Conservation (phyloP, 2,329 filamentous ascomycete species). For the Dothistroma septosporum region DNA sequence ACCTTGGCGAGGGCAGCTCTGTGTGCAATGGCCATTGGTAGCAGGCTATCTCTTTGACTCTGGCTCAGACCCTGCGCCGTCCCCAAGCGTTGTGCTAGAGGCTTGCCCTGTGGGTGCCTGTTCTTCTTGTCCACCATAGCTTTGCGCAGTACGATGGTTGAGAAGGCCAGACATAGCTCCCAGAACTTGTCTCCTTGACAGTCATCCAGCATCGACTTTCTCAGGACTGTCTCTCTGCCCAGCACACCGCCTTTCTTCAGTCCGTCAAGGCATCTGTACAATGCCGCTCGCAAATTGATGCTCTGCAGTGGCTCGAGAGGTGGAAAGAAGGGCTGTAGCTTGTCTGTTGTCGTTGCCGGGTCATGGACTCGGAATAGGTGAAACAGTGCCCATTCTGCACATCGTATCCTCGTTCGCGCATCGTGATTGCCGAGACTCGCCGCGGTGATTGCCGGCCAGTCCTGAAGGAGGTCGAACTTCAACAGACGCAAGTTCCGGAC, state of each 20-base stretch:
- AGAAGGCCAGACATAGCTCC: conserved; percentile 80
- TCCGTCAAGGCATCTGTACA: conserved; percentile 76
- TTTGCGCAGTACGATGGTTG: conserved; percentile 74
- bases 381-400: conserved; percentile 87
- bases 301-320: conserved; percentile 87
- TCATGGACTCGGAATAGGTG: conserved; percentile 84
- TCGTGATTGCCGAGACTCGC: conserved; percentile 64
- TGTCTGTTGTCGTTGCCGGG: conserved; percentile 68
- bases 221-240: conserved; percentile 71
- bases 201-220: conserved; percentile 95
- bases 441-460: conserved; percentile 74
- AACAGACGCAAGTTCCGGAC: conserved; percentile 80
- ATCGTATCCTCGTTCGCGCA: conserved; percentile 72
- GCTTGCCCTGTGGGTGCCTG: conserved; percentile 11
- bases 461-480: conserved; percentile 67
- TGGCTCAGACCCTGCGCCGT: conserved; percentile 36
- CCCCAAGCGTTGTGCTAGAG: conserved; percentile 51
- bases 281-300: conserved; percentile 77
- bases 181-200: conserved; percentile 89
- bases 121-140: conserved; percentile 48
- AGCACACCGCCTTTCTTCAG: conserved; percentile 83
- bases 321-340: conserved; percentile 85
- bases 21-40: conserved; percentile 69
- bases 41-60: conserved; percentile 43
- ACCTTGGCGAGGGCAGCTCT: conserved; percentile 60